Percentiles rank a stretch among this genome's conserved stretches.
phyloP scores from a whole-genome alignment of 768 basidiomycete genomes.

The Coprinopsis sp. region DNA sequence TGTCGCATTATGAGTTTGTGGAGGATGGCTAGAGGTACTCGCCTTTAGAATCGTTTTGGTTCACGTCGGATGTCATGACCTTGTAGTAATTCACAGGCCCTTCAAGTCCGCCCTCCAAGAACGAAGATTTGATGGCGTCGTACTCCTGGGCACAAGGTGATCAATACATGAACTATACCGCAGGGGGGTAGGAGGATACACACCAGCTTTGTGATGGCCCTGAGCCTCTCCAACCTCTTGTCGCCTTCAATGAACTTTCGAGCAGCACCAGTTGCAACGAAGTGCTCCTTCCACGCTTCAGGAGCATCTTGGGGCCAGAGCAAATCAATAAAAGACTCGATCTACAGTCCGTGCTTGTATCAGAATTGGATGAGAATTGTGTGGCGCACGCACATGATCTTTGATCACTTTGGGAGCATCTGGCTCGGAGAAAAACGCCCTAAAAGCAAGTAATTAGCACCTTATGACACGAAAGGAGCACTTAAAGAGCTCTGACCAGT shows the following conservation, averaged over 20 bases:
- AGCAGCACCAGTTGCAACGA: neutral
- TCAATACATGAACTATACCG: neutral
- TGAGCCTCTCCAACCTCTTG: neutral
- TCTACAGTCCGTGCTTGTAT: neutral
- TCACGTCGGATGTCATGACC: neutral
- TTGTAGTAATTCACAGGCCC: neutral
- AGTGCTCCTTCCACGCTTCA: neutral
- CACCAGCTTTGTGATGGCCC: neutral
- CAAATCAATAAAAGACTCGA: slow-evolving; percentile 3
- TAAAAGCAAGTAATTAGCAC: neutral
- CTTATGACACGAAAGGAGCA: neutral
- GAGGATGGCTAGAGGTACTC: neutral
- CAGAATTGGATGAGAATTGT: neutral
- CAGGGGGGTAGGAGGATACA: neutral
- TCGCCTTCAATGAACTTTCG: neutral
- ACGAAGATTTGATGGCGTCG: neutral
- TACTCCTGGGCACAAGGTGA: neutral
- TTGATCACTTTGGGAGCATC: neutral
- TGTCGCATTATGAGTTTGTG: neutral
- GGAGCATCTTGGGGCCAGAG: neutral
- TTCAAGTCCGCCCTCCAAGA: neutral
- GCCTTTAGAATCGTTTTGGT: neutral
- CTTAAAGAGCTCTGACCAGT: neutral
- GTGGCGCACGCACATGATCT: neutral
- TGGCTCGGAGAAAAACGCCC: slow-evolving; percentile 2